These are phyloP conservation scores for Fusarium sp. DNA, from an alignment of 2,329 filamentous ascomycete genomes.

Conservation along the genomic window DNA sequence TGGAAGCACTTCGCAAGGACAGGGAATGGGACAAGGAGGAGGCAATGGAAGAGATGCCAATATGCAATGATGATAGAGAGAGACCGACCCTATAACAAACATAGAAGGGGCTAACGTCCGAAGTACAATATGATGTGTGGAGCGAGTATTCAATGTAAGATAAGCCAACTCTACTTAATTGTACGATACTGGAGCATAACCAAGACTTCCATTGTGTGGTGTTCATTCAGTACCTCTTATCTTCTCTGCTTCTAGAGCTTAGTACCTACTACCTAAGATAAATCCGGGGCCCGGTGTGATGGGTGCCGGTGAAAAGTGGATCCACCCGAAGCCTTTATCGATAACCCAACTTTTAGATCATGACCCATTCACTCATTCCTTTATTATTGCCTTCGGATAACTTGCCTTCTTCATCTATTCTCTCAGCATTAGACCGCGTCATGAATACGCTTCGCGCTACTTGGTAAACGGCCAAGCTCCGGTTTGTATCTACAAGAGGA, in stretches of 20 bases:
- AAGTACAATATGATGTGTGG: conserved; percentile 26
- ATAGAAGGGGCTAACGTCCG: conserved; percentile 26
- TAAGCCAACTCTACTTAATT: conserved; percentile 25
- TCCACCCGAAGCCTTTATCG: conserved; percentile 16
- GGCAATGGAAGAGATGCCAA: conserved; percentile 30
- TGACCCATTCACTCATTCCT: conserved; percentile 2
- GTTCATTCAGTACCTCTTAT: background rate
- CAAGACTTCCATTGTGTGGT: background rate
- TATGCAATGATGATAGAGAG: conserved; percentile 37
- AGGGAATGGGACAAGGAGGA: conserved; percentile 5
- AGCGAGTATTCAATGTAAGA: conserved; percentile 26
- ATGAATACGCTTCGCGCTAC: conserved; percentile 4
- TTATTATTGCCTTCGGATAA: background rate
- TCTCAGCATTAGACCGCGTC: conserved; percentile 1
- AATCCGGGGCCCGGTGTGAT: background rate
- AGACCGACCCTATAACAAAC: conserved; percentile 27
- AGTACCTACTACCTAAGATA: background rate
- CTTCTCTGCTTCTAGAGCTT: too few relatives aligned
- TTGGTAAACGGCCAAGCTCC: background rate
- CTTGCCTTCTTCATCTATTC: conserved; percentile 6
- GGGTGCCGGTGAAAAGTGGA: conserved; percentile 13
- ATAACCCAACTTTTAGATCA: conserved; percentile 17
- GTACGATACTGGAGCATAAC: background rate
- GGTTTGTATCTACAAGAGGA: conserved; percentile 4
- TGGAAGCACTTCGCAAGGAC: conserved; percentile 33